Conservation (phyloP, 2,329 filamentous ascomycete species). For the Epichloe typhina region DNA sequence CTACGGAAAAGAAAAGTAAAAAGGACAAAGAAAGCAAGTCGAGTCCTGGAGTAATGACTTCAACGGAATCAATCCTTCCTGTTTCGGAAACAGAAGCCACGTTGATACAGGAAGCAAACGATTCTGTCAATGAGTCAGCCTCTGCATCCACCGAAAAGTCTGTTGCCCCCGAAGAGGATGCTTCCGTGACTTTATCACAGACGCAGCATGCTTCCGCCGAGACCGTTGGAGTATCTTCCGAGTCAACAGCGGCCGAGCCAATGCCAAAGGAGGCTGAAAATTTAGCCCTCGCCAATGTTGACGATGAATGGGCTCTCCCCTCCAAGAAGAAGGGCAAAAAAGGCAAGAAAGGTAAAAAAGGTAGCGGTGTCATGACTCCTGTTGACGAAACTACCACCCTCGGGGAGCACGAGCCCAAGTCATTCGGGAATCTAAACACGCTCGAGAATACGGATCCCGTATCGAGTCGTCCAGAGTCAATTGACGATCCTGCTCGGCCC, state of each 20-base stretch:
- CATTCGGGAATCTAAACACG: neutral
- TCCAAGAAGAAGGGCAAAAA: slow-evolving; percentile 4
- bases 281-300: neutral
- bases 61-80: neutral
- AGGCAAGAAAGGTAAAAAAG: slow-evolving; percentile 2
- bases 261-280: neutral
- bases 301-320: slow-evolving; percentile 1
- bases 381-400: neutral
- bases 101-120: neutral
- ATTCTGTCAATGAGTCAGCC: neutral
- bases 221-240: neutral
- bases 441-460: neutral
- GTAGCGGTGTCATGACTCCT: neutral
- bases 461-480: neutral
- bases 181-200: neutral
- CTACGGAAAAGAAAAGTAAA: slow-evolving; percentile 3
- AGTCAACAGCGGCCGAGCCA: neutral
- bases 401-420: neutral
- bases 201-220: neutral
- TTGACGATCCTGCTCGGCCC: neutral
- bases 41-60: neutral
- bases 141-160: neutral
- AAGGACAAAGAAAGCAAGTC: slow-evolving; percentile 2
- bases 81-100: neutral
- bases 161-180: neutral